A percentile compares a stretch with the other conserved stretches of the same genome.
phyloP scores from a whole-genome alignment of 2,329 filamentous ascomycete species.

The Cercospora sesami region DNA sequence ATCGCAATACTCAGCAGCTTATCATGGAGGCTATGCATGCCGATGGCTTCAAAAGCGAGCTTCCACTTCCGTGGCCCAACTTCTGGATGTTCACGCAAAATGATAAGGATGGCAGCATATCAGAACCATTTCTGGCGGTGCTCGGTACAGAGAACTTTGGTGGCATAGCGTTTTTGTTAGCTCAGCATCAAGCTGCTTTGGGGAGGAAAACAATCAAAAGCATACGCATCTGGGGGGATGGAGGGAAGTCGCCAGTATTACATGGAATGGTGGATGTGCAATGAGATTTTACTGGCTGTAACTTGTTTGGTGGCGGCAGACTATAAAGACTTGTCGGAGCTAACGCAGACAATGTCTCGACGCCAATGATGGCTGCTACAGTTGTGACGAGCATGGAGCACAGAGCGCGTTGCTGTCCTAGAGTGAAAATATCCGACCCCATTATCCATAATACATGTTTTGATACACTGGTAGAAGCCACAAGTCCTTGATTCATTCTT shows the following conservation, averaged over 20 bases:
- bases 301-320: not conserved
- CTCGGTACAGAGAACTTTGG: constrained; percentile 12
- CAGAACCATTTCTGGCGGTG: not conserved
- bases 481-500: not conserved
- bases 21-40: constrained; percentile 2
- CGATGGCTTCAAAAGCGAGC: constrained; percentile 3
- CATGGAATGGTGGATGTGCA: constrained; percentile 9
- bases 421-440: not conserved
- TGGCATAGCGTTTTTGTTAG: constrained; percentile 6
- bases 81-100: constrained; percentile 13
- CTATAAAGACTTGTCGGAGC: not conserved
- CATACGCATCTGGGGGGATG: constrained; percentile 10
- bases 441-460: not conserved
- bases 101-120: not conserved
- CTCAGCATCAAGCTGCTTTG: constrained; percentile 7
- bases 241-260: constrained; percentile 1
- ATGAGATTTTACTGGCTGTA: not conserved
- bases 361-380: not conserved
- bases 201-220: constrained; percentile 6
- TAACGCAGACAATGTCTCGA: not conserved
- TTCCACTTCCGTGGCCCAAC: constrained; percentile 2
- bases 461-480: not conserved
- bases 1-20: constrained; percentile 3
- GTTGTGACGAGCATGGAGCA: not conserved
- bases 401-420: not conserved